Evolutionary conservation across 139 green algal species (phyloP).

Genomic region (Dunaliella sp.): DNA sequence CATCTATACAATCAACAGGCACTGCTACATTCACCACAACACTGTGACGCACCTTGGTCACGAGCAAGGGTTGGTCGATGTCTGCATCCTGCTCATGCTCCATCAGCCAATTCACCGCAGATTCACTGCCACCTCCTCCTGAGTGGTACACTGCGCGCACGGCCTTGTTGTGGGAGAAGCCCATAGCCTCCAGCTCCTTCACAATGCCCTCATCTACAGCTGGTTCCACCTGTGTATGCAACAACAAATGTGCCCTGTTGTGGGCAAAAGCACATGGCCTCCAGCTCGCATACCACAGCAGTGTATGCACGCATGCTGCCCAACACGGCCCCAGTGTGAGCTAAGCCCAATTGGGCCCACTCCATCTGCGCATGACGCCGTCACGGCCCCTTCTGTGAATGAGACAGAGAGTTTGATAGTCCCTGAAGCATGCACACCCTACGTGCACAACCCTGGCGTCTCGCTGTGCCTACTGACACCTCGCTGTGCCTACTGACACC

Average conservation of each 20-base stretch:
- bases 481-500: no score
- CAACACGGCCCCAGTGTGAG: not conserved
- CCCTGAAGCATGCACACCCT: no score
- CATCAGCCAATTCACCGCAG: conserved; percentile 38
- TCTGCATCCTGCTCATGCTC: conserved; percentile 75
- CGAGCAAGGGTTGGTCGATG: conserved; percentile 72
- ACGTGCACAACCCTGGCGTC: no score
- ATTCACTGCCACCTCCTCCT: conserved; percentile 9
- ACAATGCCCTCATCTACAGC: conserved; percentile 63
- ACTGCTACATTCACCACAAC: no score
- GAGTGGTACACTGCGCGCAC: conserved; percentile 39
- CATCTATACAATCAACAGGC: no score
- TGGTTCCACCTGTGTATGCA: conserved; percentile 50
- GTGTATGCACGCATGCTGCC: not conserved
- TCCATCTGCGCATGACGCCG: no score
- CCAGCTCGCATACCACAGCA: not conserved
- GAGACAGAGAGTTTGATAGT: no score
- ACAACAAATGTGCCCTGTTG: not conserved
- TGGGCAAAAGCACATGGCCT: not conserved
- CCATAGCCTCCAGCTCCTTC: conserved; percentile 83
- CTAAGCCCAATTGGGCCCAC: not conserved
- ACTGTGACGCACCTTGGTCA: conserved; percentile 60
- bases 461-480: no score
- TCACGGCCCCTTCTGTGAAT: no score
- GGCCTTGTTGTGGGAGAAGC: conserved; percentile 40